These are phyloP conservation scores for Lipomyces orientalis DNA, from an alignment of 805 yeast genomes.

Conservation along the genomic window DNA sequence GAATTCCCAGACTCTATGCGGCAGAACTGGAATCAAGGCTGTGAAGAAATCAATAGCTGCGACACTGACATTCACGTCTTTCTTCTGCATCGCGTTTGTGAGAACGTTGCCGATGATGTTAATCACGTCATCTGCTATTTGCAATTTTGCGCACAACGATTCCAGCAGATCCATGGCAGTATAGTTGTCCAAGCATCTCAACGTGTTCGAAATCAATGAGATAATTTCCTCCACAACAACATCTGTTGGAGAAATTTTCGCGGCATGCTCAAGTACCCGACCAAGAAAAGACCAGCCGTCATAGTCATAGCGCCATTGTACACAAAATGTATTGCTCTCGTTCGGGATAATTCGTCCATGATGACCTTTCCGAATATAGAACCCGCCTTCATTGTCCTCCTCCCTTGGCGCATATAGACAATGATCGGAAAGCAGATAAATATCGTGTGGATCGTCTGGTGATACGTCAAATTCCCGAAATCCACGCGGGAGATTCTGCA, in stretches of 20 bases:
- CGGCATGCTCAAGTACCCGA: slow-evolving; percentile 69
- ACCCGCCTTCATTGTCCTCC: slow-evolving; percentile 50
- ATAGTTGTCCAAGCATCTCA: slow-evolving; percentile 50
- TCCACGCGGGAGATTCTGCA: slow-evolving; percentile 53
- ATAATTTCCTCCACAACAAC: slow-evolving; percentile 56
- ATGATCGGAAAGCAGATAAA: slow-evolving; percentile 55
- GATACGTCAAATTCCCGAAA: slow-evolving; percentile 51
- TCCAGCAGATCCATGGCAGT: slow-evolving; percentile 51
- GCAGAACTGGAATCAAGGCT: slow-evolving; percentile 54
- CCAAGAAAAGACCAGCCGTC: slow-evolving; percentile 92
- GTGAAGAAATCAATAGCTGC: slow-evolving; percentile 58
- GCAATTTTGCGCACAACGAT: slow-evolving; percentile 49
- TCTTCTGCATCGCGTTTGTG: slow-evolving; percentile 67
- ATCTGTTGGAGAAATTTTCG: slow-evolving; percentile 46
- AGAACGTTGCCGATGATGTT: slow-evolving; percentile 69
- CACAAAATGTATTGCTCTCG: slow-evolving; percentile 48
- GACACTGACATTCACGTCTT: slow-evolving; percentile 55
- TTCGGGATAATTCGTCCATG: slow-evolving; percentile 73
- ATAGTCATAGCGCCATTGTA: slow-evolving; percentile 72
- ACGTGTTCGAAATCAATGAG: slow-evolving; percentile 56
- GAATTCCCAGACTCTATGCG: slow-evolving; percentile 81
- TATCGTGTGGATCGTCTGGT: slow-evolving; percentile 58
- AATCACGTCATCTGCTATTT: slow-evolving; percentile 60
- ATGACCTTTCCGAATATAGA: slow-evolving; percentile 61
- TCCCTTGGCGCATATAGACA: slow-evolving; percentile 65